Evolutionary conservation across 495 filamentous ascomycete species (phyloP), one percentile per base, ranked within the genome.

Genomic region (Eremomyces bilateralis): DNA sequence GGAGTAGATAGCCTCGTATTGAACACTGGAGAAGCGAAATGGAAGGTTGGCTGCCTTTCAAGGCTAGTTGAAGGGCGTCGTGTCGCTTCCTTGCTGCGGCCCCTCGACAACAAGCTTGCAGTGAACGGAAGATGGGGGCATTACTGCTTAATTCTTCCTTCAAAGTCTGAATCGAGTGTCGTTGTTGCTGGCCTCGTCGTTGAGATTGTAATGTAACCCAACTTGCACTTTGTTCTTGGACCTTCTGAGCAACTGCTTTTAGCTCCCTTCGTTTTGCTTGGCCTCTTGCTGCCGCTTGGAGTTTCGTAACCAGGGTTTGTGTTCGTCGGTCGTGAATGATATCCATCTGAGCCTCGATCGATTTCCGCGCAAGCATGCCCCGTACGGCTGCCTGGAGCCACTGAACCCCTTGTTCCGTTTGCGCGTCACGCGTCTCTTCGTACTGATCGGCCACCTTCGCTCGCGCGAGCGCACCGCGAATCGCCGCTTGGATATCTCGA

Each of bases 371-470:
- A 19, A 47, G 31, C 36, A 39, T 39, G 12, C 50, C 50, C 15
- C 50, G 42, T 3, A 47, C 67, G 13, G 61, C 65, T 19, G 80
- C 75, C 56, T 92, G 83, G n/a, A 93, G 62, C 36, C 61, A 54
- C 29, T 53, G 54, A 13, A 84, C 56, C 35, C 62, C 39, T 1
- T 38, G 42, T 52, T 57, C 73, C 16, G 54, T 53, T 35, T 57
- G 51, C 20, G 58, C 52, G 34, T 52, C 48, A 27, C 42, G 37
- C 1, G 46, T 48, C 27, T 53, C 42, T 20, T 53, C 40, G 40
- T 51, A 56, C 13, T 50, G 33, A 25, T 57, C 48, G 28, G 52
- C 42, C 13, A 53, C 51, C 25, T 46, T 38, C 40, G 49, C 44
- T 34, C 56, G 37, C 29, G 44, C 40, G 6, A 59, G 37, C 1